Evolutionary conservation across 768 basidiomycete genomes (phyloP), one percentile per base, ranked within the genome.

Genomic region (Boletellus sp.): DNA sequence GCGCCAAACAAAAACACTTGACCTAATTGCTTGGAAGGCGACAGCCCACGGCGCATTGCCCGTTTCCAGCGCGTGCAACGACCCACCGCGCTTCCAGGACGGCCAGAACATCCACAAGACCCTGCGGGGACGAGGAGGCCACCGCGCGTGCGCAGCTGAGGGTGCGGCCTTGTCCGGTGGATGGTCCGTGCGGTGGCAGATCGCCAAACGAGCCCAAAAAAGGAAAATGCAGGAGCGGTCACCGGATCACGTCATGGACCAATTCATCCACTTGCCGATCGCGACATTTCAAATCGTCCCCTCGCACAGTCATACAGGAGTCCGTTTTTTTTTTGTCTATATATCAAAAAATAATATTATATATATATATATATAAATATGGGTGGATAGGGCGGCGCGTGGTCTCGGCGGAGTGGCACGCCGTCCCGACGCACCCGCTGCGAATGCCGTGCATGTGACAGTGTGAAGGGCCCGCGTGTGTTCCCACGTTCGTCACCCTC

Each of bases 1-100:
- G 64, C 61, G 67, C 69, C 68, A 69, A 68, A 68, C 66, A 67
- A 68, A 68, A 67, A 60, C 56, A 67, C 42, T 48, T 70, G 51
- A 68, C 69, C 68, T 62, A 67, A 69, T 66, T 53, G 28, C 40
- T 47, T 51, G 4, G 47, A 9, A 16, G 46, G 53, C 45, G 55
- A 20, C 49, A 59, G 49, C 60, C n/a, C 51, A 47, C 41, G 22
- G 15, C 15, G 37, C 45, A 32, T 37, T 33, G 42, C 37, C 41
- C 48, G 42, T 24, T 47, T 46, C 48, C 37, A 24, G 51, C 47
- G 31, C 23, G 50, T 47, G 26, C 28, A 23, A 39, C 37, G 44
- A 48, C 46, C 20, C 19, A 48, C 47, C 47, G 57, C 54, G 50
- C 33, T 22, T 37, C 34, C 17, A 41, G n/a, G 31, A 40, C 26